These are phyloP conservation scores for Pythium graminicola DNA, from an alignment of 352 stramenopile genomes.

Conservation along the genomic window DNA sequence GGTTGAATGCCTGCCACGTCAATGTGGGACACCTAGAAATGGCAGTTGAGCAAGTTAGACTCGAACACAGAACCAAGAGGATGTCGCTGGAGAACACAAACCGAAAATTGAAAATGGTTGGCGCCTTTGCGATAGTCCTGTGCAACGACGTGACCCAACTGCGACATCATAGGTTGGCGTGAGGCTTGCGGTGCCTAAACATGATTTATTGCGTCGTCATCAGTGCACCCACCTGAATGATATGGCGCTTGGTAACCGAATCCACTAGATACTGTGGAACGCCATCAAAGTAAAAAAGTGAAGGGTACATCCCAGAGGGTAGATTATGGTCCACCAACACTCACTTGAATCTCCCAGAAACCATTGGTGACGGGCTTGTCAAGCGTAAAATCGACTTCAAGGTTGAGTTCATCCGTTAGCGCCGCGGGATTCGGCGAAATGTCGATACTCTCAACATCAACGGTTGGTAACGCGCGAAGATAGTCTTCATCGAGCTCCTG, in stretches of 20 bases:
- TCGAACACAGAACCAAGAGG: neutral
- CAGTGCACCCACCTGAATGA: conserved; percentile 64
- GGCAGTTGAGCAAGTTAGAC: too few species aligned
- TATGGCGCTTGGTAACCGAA: conserved; percentile 74
- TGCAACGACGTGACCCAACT: conserved; percentile 63
- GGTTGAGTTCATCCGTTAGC: conserved; percentile 66
- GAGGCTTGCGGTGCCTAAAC: neutral
- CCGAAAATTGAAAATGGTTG: conserved; percentile 85
- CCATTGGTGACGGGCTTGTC: conserved; percentile 53
- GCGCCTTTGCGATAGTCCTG: conserved; percentile 53
- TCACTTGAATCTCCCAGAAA: conserved; percentile 74
- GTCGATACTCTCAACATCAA: conserved; percentile 70
- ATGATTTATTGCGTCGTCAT: conserved; percentile 1
- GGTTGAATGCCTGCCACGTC: conserved; percentile 67
- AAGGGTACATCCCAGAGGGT: conserved; percentile 1
- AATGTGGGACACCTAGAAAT: conserved; percentile 62
- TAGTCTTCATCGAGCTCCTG: conserved; percentile 34
- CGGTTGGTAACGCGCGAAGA: conserved; percentile 38
- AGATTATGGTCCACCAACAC: conserved; percentile 6
- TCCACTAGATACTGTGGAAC: conserved; percentile 86
- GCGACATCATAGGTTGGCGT: conserved; percentile 2
- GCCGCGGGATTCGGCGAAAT: conserved; percentile 76
- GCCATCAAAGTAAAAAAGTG: too few species aligned
- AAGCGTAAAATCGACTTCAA: conserved; percentile 76
- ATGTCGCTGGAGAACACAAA: too few species aligned